Evolutionary conservation across 1,139 yeast species (phyloP), one percentile per base, ranked within the genome.

Genomic region (Eremothecium gossypii): DNA sequence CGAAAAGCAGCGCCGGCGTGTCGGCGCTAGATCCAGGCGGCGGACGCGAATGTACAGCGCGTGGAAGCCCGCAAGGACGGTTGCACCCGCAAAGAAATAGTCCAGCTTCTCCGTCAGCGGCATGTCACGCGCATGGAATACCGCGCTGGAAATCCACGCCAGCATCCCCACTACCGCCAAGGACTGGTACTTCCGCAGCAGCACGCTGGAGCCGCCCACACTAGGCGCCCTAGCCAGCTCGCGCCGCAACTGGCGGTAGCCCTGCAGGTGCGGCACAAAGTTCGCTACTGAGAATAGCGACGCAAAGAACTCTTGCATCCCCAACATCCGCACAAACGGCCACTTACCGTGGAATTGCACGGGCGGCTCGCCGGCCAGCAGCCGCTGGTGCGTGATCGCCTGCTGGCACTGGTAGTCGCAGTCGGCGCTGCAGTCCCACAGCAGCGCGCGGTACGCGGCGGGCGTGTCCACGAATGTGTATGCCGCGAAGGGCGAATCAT

Each of bases 271-370:
- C 2, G 95, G 94, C 12, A 77, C 51, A 44, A 85, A 76, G 58
- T 91, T 91, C 7, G 85, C 79, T 8, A 89, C 50, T 9, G 95
- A 83, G 61, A 91, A 91, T 1, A 86, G 27, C 2, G 83, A 77
- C n/a, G 95, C 81, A 11, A 80, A 82, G 0, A 87, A 66, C 58
- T 91, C 98, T 60, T 91, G 98, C 27, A 83, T 68, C 0, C 95
- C 95, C 13, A 70, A 64, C 1, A 83, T 57, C 43, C 98, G 70
- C 34, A 68, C 51, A 55, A 91, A 91, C 2, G 97, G 97, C 98
- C 98, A 91, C 64, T 91, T 91, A 0, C 98, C 98, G 61, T 91
- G 97, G 64, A 86, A 91, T 58, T 91, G 98, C 38, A 73, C 73
- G 2, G 85, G 66, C 43, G 76, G 78, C 42, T 74, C 71, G 7